These are phyloP conservation scores for Ascochyta lentis DNA, from an alignment of 2,329 filamentous ascomycete genomes.

Conservation along the genomic window DNA sequence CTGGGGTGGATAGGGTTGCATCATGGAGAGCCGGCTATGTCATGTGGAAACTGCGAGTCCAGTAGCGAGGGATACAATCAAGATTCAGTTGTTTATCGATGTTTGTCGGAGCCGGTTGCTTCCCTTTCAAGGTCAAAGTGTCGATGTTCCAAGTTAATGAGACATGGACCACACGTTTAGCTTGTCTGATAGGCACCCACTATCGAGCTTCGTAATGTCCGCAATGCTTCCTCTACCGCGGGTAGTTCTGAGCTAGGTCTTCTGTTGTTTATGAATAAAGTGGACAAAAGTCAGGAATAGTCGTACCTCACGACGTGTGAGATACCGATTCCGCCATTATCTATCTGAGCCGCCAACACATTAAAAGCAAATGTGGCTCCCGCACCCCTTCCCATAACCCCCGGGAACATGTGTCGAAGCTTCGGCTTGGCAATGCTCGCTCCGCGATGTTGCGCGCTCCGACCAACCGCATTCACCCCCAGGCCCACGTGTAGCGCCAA, in stretches of 20 bases:
- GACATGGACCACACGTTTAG: not conserved
- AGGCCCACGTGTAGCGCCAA: slow-evolving; percentile 19
- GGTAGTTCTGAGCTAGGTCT: slow-evolving; percentile 1
- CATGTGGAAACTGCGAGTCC: not conserved
- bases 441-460: slow-evolving; percentile 5
- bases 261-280: not conserved
- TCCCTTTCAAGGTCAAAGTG: not conserved
- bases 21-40: slow-evolving; percentile 19
- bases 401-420: slow-evolving; percentile 9
- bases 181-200: slow-evolving; percentile 6
- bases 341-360: slow-evolving; percentile 1
- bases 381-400: slow-evolving; percentile 3
- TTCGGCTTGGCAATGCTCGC: slow-evolving; percentile 9
- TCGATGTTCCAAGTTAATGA: not conserved
- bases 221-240: not conserved
- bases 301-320: not conserved
- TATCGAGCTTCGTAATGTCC: not conserved
- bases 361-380: slow-evolving; percentile 14
- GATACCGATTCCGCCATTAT: slow-evolving; percentile 8
- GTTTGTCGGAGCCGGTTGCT: not conserved
- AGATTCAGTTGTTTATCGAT: not conserved
- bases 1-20: slow-evolving; percentile 32
- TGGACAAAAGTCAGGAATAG: not conserved
- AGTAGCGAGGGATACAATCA: not conserved
- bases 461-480: slow-evolving; percentile 14